Percentiles rank a stretch among this genome's conserved stretches.
Conservation (phyloP, 2,329 filamentous ascomycete genomes). For the Exophiala lecanii-corni region DNA sequence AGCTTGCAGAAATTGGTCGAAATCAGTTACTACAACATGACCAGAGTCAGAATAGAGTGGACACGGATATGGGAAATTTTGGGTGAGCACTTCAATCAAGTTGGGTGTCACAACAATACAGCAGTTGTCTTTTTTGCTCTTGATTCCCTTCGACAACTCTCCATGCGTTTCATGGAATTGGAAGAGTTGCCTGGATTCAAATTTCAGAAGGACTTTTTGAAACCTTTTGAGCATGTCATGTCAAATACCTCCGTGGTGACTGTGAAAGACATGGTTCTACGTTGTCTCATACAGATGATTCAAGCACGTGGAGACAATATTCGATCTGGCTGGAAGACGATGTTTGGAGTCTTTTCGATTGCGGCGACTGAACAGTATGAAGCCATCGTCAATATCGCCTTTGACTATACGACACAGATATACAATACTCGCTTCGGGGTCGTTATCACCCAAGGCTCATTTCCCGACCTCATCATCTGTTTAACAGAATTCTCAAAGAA, state of each 20-base stretch:
- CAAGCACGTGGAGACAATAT: conserved; percentile 96
- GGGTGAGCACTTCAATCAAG: conserved; percentile 97
- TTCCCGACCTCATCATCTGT: conserved; percentile 93
- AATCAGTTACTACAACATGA: conserved; percentile 99
- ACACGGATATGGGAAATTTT: conserved; percentile 95
- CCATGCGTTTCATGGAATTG: conserved; percentile 98
- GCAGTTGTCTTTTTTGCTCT: conserved; percentile 96
- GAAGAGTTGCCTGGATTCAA: conserved; percentile 98
- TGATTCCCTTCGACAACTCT: conserved; percentile 89
- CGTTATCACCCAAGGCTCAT: conserved; percentile 92
- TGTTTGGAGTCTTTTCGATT: conserved; percentile 98
- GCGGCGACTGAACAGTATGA: conserved; percentile 91
- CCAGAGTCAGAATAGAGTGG: conserved; percentile 96
- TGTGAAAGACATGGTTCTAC: conserved; percentile 95
- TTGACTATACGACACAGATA: conserved; percentile 92
- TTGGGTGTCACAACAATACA: conserved; percentile 94
- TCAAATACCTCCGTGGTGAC: conserved; percentile 84
- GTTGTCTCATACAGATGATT: conserved; percentile 98
- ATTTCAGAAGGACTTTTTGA: conserved; percentile 98
- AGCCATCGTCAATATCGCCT: conserved; percentile 91
- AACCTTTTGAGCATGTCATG: conserved; percentile 97
- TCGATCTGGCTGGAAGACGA: conserved; percentile 94
- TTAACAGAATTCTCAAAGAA: conserved; percentile 99
- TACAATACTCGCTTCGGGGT: conserved; percentile 95
- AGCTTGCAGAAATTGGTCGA: conserved; percentile 97